Evolutionary conservation across 2,329 filamentous ascomycete genomes (phyloP).

Genomic region (Penicillium sp.): DNA sequence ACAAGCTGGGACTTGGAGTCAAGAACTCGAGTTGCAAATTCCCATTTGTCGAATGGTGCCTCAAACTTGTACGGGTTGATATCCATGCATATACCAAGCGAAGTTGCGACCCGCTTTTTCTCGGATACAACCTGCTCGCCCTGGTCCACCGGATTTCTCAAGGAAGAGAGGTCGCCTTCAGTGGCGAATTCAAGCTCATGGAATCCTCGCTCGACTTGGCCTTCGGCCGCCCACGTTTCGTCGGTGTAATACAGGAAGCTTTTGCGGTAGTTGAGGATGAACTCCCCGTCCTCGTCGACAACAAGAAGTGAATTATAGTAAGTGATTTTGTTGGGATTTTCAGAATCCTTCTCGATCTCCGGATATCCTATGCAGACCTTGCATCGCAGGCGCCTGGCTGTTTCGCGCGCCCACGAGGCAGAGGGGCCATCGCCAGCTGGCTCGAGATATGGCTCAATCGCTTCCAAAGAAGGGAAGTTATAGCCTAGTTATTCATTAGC

Average conservation of each 20-base stretch:
- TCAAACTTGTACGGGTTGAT: constrained; percentile 63
- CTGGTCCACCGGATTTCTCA: not conserved
- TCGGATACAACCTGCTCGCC: not conserved
- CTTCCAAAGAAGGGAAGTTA: constrained; percentile 59
- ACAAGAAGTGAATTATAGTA: constrained; percentile 61
- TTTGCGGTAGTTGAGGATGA: constrained; percentile 62
- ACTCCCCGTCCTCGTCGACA: constrained; percentile 53
- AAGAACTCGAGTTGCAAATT: constrained; percentile 58
- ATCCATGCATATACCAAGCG: constrained; percentile 53
- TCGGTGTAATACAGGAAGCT: constrained; percentile 66
- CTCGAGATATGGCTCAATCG: constrained; percentile 60
- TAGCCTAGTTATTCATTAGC: constrained; percentile 48
- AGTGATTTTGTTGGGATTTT: constrained; percentile 20
- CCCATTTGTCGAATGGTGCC: constrained; percentile 56
- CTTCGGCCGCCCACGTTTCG: constrained; percentile 61
- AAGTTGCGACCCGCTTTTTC: constrained; percentile 37
- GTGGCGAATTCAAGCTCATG: constrained; percentile 24
- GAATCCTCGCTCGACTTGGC: constrained; percentile 36
- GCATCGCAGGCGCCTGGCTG: constrained; percentile 54
- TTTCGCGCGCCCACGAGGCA: constrained; percentile 57
- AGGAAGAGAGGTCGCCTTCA: not conserved
- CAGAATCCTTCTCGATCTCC: constrained; percentile 41
- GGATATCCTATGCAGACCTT: constrained; percentile 65
- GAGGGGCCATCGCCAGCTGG: constrained; percentile 55
- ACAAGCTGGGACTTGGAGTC: constrained; percentile 51